Conservation (phyloP, 2,329 filamentous ascomycete genomes). For the Colletotrichum euphorbiae region DNA sequence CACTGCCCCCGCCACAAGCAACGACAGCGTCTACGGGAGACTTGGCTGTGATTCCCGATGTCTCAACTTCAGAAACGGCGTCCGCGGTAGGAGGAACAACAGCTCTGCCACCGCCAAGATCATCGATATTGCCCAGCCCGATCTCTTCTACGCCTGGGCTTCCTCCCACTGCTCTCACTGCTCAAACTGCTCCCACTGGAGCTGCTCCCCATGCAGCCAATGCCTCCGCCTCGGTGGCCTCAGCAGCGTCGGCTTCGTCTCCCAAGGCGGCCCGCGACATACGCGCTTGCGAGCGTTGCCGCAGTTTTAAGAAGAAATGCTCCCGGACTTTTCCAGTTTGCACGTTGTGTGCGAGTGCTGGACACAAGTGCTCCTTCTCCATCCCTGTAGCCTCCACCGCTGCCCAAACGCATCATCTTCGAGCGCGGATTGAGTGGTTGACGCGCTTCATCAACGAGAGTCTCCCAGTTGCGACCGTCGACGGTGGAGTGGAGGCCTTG, state of each 20-base stretch:
- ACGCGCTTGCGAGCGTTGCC: constrained; percentile 56
- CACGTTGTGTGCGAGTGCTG: constrained; percentile 53
- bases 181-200: background rate
- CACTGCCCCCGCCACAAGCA: constrained; percentile 7
- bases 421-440: constrained; percentile 56
- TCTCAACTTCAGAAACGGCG: constrained; percentile 1
- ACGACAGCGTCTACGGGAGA: background rate
- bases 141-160: background rate
- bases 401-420: constrained; percentile 52
- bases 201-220: constrained; percentile 34
- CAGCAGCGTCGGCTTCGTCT: constrained; percentile 38
- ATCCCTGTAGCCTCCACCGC: constrained; percentile 46
- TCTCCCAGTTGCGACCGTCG: constrained; percentile 42
- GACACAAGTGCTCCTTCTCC: constrained; percentile 53
- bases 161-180: background rate
- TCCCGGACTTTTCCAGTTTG: constrained; percentile 55
- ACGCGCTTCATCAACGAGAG: constrained; percentile 51
- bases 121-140: constrained; percentile 17
- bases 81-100: background rate
- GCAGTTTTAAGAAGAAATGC: constrained; percentile 60
- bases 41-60: constrained; percentile 4
- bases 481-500: constrained; percentile 50
- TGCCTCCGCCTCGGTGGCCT: constrained; percentile 45
- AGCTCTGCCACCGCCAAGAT: constrained; percentile 2
- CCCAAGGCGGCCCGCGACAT: constrained; percentile 44